Percentiles rank a stretch among this genome's conserved stretches.
These are phyloP conservation scores for Bolboschoenus planiculmis DNA, from an alignment of 176 grass and related monocot genomes.

Conservation along the genomic window DNA sequence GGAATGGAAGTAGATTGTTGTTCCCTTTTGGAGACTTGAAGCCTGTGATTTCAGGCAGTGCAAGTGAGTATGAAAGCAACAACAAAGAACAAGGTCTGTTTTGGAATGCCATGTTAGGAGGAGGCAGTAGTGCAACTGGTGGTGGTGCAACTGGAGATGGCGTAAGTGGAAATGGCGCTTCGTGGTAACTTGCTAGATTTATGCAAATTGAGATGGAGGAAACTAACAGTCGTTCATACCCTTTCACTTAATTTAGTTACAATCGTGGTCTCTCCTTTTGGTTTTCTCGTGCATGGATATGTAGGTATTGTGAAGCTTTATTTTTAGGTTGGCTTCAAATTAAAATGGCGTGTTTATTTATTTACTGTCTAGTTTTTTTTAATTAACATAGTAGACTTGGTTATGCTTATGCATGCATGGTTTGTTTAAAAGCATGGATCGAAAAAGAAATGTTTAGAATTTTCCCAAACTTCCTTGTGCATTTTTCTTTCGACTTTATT, in stretches of 20 bases:
- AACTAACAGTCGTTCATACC: slow-evolving; percentile 10
- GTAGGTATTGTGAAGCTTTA: slow-evolving; percentile 29
- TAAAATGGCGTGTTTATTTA: slow-evolving; percentile 20
- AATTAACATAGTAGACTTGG: slow-evolving; percentile 19
- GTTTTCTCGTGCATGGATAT: slow-evolving; percentile 12
- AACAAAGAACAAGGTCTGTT: slow-evolving; percentile 22
- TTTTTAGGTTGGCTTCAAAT: slow-evolving; percentile 24
- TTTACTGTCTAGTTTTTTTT: slow-evolving; percentile 22
- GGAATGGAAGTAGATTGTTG: slow-evolving; percentile 38
- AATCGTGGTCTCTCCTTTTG: background rate
- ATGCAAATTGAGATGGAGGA: slow-evolving; percentile 10
- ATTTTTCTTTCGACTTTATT: slow-evolving; percentile 4
- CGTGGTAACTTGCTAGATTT: slow-evolving; percentile 36
- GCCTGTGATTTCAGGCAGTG: slow-evolving; percentile 34
- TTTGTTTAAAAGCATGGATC: slow-evolving; percentile 22
- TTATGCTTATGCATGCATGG: slow-evolving; percentile 14
- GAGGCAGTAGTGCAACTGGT: slow-evolving; percentile 17
- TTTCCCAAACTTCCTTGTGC: background rate
- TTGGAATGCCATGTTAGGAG: slow-evolving; percentile 31
- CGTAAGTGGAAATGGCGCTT: slow-evolving; percentile 49
- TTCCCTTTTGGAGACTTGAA: slow-evolving; percentile 82
- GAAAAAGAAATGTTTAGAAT: slow-evolving; percentile 8
- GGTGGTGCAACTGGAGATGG: slow-evolving; percentile 34
- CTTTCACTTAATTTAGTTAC: slow-evolving; percentile 23
- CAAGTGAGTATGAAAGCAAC: background rate